Percentiles rank a stretch among this genome's conserved stretches.
Evolutionary conservation across 441 rosid genomes (phyloP).

Genomic region (Pelargonium fulgidum): DNA sequence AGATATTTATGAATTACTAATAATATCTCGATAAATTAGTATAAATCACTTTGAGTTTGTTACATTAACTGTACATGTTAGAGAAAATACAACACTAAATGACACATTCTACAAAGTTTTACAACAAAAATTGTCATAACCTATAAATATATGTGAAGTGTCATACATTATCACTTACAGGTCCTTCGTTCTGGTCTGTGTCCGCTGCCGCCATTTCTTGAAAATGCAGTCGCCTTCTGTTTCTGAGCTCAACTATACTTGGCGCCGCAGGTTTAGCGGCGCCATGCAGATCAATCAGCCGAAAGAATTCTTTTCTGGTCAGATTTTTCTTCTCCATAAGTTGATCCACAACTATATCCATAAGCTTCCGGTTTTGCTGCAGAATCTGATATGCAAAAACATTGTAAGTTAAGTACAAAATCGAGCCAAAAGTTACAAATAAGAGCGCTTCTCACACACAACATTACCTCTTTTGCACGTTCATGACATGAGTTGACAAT

Average conservation of each 20-base stretch:
- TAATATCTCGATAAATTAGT: too few species aligned
- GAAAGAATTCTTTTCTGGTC: constrained; percentile 67
- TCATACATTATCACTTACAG: constrained; percentile 26
- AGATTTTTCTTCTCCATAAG: constrained; percentile 69
- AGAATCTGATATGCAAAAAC: constrained; percentile 39
- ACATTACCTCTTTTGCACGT: constrained; percentile 69
- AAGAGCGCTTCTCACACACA: background rate
- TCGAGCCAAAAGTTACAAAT: background rate
- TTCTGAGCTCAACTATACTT: constrained; percentile 57
- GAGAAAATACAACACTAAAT: too few species aligned
- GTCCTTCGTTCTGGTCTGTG: constrained; percentile 24
- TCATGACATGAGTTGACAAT: constrained; percentile 61
- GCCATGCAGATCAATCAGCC: constrained; percentile 66
- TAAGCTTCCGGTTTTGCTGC: constrained; percentile 45
- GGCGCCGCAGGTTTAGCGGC: constrained; percentile 51
- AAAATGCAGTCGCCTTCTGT: constrained; percentile 48
- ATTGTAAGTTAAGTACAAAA: background rate
- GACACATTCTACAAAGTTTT: too few species aligned
- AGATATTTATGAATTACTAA: too few species aligned
- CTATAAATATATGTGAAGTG: too few species aligned
- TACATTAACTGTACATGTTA: too few species aligned
- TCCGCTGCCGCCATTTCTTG: constrained; percentile 37
- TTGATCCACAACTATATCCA: constrained; percentile 59
- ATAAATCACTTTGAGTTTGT: too few species aligned
- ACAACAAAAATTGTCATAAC: too few species aligned